Evolutionary conservation across 139 green algal genomes (phyloP).

Genomic region (Penium margaritaceum): DNA sequence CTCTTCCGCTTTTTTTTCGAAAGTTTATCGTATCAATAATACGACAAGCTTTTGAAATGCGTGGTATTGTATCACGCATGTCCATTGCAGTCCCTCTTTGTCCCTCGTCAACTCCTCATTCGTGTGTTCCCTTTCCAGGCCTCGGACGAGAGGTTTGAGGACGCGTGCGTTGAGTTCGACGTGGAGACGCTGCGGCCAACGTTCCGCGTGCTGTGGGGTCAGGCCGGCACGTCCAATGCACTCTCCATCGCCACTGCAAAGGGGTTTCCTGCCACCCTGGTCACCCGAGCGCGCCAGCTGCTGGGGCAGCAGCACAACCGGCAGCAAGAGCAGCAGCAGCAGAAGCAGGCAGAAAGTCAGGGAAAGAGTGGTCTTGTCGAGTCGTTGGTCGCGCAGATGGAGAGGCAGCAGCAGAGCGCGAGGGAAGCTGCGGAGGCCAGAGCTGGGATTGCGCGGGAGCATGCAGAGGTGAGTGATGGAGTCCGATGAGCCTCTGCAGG

Average conservation of each 20-base stretch:
- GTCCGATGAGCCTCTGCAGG: neutral
- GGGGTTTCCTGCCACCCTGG: constrained; percentile 9
- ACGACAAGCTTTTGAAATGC: too few relatives aligned
- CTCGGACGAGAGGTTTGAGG: constrained; percentile 33
- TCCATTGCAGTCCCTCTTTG: too few relatives aligned
- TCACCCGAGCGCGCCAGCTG: constrained; percentile 13
- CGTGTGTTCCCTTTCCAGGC: too few relatives aligned
- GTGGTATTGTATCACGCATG: too few relatives aligned
- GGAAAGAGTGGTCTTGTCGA: constrained; percentile 13
- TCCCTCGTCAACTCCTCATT: too few relatives aligned
- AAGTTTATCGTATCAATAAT: too few relatives aligned
- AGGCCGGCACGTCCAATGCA: constrained; percentile 27
- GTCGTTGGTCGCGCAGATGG: constrained; percentile 17
- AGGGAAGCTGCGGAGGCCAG: too few relatives aligned
- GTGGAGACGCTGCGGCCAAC: constrained; percentile 40
- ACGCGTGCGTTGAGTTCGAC: constrained; percentile 53
- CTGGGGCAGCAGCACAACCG: too few relatives aligned
- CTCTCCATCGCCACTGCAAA: constrained; percentile 13
- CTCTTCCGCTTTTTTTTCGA: too few relatives aligned
- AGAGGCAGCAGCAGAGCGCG: constrained; percentile 10
- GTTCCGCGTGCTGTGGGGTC: constrained; percentile 52
- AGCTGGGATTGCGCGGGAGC: neutral
- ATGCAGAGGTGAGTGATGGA: constrained; percentile 8
- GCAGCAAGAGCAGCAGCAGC: neutral
- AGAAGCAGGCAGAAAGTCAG: neutral